A percentile compares a stretch with the other conserved stretches of the same genome.
phyloP scores from a whole-genome alignment of 352 stramenopile species.

The Hyaloperonospora brassicae region DNA sequence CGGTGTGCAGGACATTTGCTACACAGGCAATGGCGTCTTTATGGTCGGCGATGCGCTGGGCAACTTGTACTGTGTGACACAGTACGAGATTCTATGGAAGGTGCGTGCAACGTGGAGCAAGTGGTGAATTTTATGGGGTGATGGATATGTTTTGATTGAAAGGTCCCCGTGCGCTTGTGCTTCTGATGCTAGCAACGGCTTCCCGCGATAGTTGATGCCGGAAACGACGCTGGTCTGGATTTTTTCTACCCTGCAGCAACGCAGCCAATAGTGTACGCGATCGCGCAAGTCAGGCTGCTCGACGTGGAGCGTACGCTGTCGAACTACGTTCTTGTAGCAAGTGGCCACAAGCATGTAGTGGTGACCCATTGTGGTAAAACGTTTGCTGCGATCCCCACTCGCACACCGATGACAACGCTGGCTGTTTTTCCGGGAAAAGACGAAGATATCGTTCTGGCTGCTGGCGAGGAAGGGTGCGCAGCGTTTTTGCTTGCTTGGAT shows the following conservation, averaged over 20 bases:
- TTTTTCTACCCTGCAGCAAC: conserved; percentile 29
- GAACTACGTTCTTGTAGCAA: conserved; percentile 40
- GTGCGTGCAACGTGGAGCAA: conserved; percentile 10
- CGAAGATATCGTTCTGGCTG: conserved; percentile 34
- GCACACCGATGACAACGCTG: conserved; percentile 28
- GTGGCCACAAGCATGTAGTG: conserved; percentile 37
- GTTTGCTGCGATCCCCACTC: conserved; percentile 23
- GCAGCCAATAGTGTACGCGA: conserved; percentile 28
- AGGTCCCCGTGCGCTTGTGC: not conserved
- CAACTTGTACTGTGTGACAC: conserved; percentile 43
- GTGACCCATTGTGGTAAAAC: conserved; percentile 34
- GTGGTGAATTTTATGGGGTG: not conserved
- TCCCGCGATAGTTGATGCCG: not conserved
- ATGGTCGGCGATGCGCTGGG: conserved; percentile 36
- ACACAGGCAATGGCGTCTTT: conserved; percentile 29
- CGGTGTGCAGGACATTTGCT: conserved; percentile 32
- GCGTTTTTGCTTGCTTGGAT: not conserved
- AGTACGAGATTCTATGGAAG: conserved; percentile 51
- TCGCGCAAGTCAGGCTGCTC: conserved; percentile 27
- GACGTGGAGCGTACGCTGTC: conserved; percentile 49
- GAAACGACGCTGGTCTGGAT: conserved; percentile 7
- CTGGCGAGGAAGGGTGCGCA: conserved; percentile 43
- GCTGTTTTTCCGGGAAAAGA: conserved; percentile 15
- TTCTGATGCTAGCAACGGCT: conserved; percentile 14
- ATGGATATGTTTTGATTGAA: not conserved